phyloP scores from a whole-genome alignment of 2,329 filamentous ascomycete genomes.

The Phialophora chinensis region DNA sequence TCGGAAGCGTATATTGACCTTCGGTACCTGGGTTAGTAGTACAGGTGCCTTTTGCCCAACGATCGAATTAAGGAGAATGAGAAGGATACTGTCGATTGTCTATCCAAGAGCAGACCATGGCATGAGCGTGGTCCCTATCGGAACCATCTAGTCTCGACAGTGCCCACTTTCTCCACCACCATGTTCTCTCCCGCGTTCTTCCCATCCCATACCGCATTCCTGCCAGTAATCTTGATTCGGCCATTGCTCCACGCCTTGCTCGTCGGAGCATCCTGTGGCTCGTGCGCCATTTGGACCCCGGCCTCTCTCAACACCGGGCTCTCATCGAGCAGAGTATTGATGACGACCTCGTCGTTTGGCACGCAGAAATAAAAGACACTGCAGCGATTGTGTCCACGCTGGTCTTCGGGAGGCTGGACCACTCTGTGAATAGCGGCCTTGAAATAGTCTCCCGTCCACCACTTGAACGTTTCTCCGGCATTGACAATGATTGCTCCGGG shows the following conservation, averaged over 20 bases:
- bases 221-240: slow-evolving; percentile 20
- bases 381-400: slow-evolving; percentile 21
- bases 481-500: slow-evolving; percentile 61
- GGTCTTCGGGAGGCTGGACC: slow-evolving; percentile 21
- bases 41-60: no score
- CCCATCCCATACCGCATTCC: slow-evolving; percentile 12
- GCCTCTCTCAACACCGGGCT: slow-evolving; percentile 21
- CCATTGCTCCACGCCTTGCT: slow-evolving; percentile 22
- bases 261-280: slow-evolving; percentile 14
- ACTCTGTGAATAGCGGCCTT: slow-evolving; percentile 26
- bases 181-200: slow-evolving; percentile 1
- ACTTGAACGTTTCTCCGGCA: slow-evolving; percentile 57
- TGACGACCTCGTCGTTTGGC: slow-evolving; percentile 52
- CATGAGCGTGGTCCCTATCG: slow-evolving; percentile 8
- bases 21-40: no score
- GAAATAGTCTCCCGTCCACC: slow-evolving; percentile 55
- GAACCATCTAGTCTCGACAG: slow-evolving; percentile 19
- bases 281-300: slow-evolving; percentile 6
- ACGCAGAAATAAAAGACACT: slow-evolving; percentile 33
- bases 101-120: not conserved
- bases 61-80: not conserved
- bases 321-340: slow-evolving; percentile 35
- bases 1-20: no score
- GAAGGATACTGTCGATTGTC: not conserved
- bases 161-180: slow-evolving; percentile 15